These are phyloP conservation scores for Nosema muscidifuracis DNA, from an alignment of 371 early-diverging fungal genomes.

Conservation along the genomic window DNA sequence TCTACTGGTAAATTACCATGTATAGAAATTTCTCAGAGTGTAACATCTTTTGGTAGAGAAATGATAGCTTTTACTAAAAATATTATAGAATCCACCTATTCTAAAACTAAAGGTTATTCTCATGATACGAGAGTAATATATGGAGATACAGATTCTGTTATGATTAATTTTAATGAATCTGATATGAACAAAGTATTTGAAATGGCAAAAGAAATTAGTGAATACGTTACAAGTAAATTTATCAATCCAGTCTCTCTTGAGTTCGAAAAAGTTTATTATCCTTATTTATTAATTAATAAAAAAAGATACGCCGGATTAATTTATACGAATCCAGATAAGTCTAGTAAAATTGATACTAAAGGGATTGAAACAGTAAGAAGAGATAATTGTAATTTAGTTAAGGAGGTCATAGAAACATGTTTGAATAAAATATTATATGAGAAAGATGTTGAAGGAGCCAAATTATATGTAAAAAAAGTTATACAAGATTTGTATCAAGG, in stretches of 20 bases:
- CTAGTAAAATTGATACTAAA: constrained; percentile 91
- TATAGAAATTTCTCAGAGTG: constrained; percentile 90
- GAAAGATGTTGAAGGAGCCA: constrained; percentile 78
- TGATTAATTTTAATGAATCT: constrained; percentile 87
- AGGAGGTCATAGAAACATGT: constrained; percentile 81
- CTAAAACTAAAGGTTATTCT: constrained; percentile 73
- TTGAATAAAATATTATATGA: constrained; percentile 81
- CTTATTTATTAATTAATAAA: constrained; percentile 94
- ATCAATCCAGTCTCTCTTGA: constrained; percentile 89
- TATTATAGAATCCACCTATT: constrained; percentile 76
- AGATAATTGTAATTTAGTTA: constrained; percentile 90
- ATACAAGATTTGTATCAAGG: constrained; percentile 85
- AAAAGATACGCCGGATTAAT: constrained; percentile 94
- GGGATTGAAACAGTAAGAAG: constrained; percentile 99
- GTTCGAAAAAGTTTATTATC: constrained; percentile 97
- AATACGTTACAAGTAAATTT: constrained; percentile 75
- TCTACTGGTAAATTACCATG: constrained; percentile 90
- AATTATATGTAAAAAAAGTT: constrained; percentile 74
- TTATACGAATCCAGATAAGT: constrained; percentile 71
- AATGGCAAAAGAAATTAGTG: constrained; percentile 65
- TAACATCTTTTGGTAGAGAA: constrained; percentile 89
- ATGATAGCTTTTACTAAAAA: constrained; percentile 89
- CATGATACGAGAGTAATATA: constrained; percentile 87
- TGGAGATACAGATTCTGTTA: constrained; percentile 99
- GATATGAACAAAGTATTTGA: constrained; percentile 55